These are phyloP conservation scores for Ogataea philodendri DNA, from an alignment of 805 yeast genomes.

Conservation along the genomic window DNA sequence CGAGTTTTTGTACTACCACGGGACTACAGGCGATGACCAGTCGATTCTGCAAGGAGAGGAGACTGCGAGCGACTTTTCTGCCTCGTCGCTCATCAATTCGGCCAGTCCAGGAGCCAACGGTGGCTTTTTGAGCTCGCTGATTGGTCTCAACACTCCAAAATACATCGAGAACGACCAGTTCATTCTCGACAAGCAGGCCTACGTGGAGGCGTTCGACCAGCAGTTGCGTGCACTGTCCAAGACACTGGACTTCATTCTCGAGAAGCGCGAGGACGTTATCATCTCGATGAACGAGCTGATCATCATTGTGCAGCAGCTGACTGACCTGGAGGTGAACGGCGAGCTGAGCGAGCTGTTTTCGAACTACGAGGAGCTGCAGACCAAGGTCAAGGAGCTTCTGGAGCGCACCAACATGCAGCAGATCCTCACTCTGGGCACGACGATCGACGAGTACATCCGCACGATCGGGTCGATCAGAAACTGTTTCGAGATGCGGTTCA, in stretches of 20 bases:
- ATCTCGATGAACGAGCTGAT: slow-evolving; percentile 65
- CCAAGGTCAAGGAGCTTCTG: slow-evolving; percentile 65
- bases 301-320: slow-evolving; percentile 52
- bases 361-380: slow-evolving; percentile 71
- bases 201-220: slow-evolving; percentile 67
- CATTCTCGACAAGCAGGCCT: slow-evolving; percentile 65
- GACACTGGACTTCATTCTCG: slow-evolving; percentile 69
- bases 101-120: slow-evolving; percentile 32
- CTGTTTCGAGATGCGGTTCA: slow-evolving; percentile 72
- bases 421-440: slow-evolving; percentile 78
- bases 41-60: slow-evolving; percentile 25
- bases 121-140: slow-evolving; percentile 69
- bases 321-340: slow-evolving; percentile 72
- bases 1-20: slow-evolving; percentile 43
- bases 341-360: slow-evolving; percentile 59
- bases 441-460: slow-evolving; percentile 84
- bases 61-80: slow-evolving; percentile 23
- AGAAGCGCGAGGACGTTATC: slow-evolving; percentile 73
- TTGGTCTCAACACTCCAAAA: slow-evolving; percentile 59
- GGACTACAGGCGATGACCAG: slow-evolving; percentile 34
- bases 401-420: slow-evolving; percentile 83
- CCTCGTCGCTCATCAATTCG: slow-evolving; percentile 29
- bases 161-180: slow-evolving; percentile 76
- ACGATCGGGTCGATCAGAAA: slow-evolving; percentile 70
- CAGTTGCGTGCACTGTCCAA: slow-evolving; percentile 68